These are phyloP conservation scores for Fraxinus ornus DNA, from an alignment of 305 asterid genomes.

Conservation along the genomic window DNA sequence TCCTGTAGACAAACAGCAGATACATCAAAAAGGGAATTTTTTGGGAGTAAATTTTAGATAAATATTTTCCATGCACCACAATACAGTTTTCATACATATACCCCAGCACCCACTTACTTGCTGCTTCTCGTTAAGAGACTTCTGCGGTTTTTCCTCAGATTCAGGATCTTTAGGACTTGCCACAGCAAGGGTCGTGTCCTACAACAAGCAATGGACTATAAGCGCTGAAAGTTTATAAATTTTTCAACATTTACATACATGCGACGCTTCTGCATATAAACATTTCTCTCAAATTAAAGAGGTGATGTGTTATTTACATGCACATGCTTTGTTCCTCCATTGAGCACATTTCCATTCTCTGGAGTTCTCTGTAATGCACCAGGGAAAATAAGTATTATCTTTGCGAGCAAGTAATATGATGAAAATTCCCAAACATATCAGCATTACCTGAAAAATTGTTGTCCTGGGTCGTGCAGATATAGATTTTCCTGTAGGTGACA, in stretches of 20 bases:
- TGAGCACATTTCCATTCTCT: constrained; percentile 41
- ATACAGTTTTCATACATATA: background rate
- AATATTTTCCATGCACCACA: background rate
- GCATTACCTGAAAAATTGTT: constrained; percentile 42
- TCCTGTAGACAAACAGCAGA: constrained; percentile 54
- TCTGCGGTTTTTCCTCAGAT: constrained; percentile 94
- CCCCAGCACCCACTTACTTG: constrained; percentile 56
- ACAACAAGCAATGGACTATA: constrained; percentile 34
- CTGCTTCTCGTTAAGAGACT: constrained; percentile 93
- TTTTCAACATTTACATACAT: constrained; percentile 10
- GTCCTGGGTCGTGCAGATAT: constrained; percentile 45
- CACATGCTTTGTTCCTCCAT: constrained; percentile 40
- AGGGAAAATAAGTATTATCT: constrained; percentile 14
- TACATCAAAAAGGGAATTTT: constrained; percentile 2
- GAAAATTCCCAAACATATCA: background rate
- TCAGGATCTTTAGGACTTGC: constrained; percentile 76
- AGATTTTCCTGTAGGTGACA: constrained; percentile 57
- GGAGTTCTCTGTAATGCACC: constrained; percentile 46
- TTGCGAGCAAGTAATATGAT: background rate
- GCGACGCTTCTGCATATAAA: background rate
- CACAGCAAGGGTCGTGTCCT: constrained; percentile 56
- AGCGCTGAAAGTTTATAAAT: constrained; percentile 13
- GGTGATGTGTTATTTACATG: constrained; percentile 27
- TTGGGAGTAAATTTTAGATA: background rate
- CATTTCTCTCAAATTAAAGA: background rate